A percentile compares a stretch with the other conserved stretches of the same genome.
phyloP scores from a whole-genome alignment of 2,329 filamentous ascomycete species.

The Fusarium anthophilum region DNA sequence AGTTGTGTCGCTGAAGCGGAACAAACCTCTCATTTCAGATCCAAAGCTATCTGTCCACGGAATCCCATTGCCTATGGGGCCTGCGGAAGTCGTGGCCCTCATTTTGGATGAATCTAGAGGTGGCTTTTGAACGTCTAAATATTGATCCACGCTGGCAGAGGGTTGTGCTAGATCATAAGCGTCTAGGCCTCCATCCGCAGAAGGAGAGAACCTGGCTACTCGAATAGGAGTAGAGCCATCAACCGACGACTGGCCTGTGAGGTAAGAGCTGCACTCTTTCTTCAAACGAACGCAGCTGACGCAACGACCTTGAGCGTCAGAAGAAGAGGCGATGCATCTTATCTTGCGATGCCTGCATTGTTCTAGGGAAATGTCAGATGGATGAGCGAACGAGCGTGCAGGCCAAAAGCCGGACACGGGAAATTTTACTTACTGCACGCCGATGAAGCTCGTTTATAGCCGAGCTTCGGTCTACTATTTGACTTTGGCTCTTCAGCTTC shows the following conservation, averaged over 20 bases:
- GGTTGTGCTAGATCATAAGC: not conserved
- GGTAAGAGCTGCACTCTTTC: not conserved
- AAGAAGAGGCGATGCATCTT: not conserved
- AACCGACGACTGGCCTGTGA: not conserved
- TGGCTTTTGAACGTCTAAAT: not conserved
- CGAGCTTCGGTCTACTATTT: not conserved
- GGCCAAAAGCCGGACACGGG: not conserved
- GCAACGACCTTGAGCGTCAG: not conserved
- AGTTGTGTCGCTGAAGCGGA: fast-evolving
- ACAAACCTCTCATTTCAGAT: not conserved
- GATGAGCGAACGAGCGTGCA: no score
- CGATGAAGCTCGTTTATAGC: not conserved
- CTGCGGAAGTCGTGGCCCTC: not conserved
- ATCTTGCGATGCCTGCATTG: not conserved
- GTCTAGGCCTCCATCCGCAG: not conserved
- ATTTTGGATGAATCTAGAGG: not conserved
- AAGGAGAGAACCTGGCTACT: not conserved
- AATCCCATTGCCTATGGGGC: not conserved
- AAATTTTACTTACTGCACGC: not conserved
- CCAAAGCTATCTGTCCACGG: not conserved
- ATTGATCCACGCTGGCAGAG: not conserved
- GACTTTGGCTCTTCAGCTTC: not conserved
- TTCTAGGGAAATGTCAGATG: not conserved
- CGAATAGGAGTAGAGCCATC: not conserved
- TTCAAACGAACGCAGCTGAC: not conserved